phyloP scores from a whole-genome alignment of 331 rosid species.

The Phaseolus coccineus region DNA sequence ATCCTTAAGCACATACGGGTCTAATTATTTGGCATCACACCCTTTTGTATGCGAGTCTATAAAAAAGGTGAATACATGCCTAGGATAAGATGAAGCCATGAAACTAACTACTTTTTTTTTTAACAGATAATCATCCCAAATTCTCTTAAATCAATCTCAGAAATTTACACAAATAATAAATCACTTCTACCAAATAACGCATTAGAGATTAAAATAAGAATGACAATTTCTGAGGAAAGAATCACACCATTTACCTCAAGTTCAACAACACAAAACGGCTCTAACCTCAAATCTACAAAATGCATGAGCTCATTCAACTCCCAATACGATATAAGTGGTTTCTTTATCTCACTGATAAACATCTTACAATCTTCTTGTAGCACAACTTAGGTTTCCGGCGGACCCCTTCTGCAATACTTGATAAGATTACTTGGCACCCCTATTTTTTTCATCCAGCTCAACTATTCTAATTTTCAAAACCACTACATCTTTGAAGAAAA shows the following conservation, averaged over 20 bases:
- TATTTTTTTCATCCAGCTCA: not conserved
- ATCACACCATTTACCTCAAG: too few relatives aligned
- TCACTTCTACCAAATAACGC: too few relatives aligned
- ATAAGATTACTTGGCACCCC: not conserved
- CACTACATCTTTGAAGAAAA: conserved; percentile 2
- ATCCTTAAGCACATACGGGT: not conserved
- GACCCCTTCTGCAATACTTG: not conserved
- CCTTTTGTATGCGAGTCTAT: too few relatives aligned
- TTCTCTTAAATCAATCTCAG: too few relatives aligned
- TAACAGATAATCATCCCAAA: not conserved
- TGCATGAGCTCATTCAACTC: not conserved
- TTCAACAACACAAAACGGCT: too few relatives aligned
- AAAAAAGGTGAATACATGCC: too few relatives aligned
- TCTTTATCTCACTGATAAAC: not conserved
- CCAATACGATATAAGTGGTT: not conserved
- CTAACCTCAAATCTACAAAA: not conserved
- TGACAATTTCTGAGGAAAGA: too few relatives aligned
- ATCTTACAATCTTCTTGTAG: not conserved
- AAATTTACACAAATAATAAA: too few relatives aligned
- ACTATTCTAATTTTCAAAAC: not conserved
- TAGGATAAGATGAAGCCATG: too few relatives aligned
- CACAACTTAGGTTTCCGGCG: not conserved
- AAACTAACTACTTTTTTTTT: too few relatives aligned
- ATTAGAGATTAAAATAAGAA: too few relatives aligned
- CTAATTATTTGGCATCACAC: too few relatives aligned